Evolutionary conservation across 345 rosid genomes (phyloP).

Genomic region (Corchorus olitorius): DNA sequence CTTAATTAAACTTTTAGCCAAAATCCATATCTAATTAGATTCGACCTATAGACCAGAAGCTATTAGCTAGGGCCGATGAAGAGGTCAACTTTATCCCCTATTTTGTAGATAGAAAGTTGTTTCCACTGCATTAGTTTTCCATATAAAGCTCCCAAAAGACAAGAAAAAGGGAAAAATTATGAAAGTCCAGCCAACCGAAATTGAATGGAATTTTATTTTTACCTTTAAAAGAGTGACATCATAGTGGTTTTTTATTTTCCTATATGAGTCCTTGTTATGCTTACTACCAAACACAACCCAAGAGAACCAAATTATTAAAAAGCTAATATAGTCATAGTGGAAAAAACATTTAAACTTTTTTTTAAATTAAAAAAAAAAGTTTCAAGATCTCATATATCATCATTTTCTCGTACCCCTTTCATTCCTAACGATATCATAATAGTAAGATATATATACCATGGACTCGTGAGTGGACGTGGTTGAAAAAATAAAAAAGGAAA

Average conservation of each 20-base stretch:
- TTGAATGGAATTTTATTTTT: neutral
- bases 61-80: too few species aligned
- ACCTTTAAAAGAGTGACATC: neutral
- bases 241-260: neutral
- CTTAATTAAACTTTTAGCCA: too few species aligned
- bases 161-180: neutral
- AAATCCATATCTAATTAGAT: too few species aligned
- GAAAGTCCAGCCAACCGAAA: neutral
- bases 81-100: neutral
- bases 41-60: too few species aligned
- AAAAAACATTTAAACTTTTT: neutral
- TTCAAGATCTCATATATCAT: neutral
- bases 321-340: neutral
- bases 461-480: neutral
- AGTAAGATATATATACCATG: neutral
- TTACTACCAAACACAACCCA: neutral
- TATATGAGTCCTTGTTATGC: neutral
- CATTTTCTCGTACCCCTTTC: neutral
- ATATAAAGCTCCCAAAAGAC: neutral
- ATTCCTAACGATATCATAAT: neutral
- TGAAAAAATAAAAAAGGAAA: neutral
- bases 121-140: neutral
- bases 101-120: neutral
- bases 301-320: neutral
- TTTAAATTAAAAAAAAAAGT: too few species aligned